Evolutionary conservation across 345 rosid species (phyloP).

Genomic region (Conringia planisiliqua): DNA sequence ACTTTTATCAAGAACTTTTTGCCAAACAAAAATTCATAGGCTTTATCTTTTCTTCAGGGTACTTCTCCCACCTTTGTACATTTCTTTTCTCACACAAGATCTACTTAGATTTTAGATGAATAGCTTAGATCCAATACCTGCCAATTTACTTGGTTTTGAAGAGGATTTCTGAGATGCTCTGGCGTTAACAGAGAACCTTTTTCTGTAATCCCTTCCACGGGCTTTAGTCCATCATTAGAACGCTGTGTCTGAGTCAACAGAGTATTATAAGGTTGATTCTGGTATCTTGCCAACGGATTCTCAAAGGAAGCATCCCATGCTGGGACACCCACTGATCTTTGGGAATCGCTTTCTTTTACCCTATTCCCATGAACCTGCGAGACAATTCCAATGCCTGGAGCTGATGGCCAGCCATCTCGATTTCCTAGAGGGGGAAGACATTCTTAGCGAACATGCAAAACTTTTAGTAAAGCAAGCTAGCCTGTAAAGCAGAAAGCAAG

Average conservation of each 20-base stretch:
- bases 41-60: background rate
- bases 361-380: constrained; percentile 42
- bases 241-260: constrained; percentile 37
- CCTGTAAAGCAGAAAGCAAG: constrained; percentile 10
- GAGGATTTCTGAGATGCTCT: constrained; percentile 42
- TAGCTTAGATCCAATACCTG: constrained; percentile 46
- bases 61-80: background rate
- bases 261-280: constrained; percentile 30
- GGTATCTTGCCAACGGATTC: constrained; percentile 42
- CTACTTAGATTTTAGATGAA: background rate
- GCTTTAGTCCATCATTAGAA: constrained; percentile 26
- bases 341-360: constrained; percentile 44
- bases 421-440: constrained; percentile 36
- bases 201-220: constrained; percentile 23
- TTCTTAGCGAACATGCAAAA: constrained; percentile 14
- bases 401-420: constrained; percentile 36
- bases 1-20: background rate
- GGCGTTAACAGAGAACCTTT: constrained; percentile 33
- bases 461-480: constrained; percentile 1
- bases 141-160: constrained; percentile 53
- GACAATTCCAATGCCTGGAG: constrained; percentile 28
- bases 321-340: constrained; percentile 48
- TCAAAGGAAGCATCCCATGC: constrained; percentile 68
- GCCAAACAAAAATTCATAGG: background rate
- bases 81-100: background rate